phyloP scores from a whole-genome alignment of 2,329 filamentous ascomycete genomes.

The Alternaria infectoria region DNA sequence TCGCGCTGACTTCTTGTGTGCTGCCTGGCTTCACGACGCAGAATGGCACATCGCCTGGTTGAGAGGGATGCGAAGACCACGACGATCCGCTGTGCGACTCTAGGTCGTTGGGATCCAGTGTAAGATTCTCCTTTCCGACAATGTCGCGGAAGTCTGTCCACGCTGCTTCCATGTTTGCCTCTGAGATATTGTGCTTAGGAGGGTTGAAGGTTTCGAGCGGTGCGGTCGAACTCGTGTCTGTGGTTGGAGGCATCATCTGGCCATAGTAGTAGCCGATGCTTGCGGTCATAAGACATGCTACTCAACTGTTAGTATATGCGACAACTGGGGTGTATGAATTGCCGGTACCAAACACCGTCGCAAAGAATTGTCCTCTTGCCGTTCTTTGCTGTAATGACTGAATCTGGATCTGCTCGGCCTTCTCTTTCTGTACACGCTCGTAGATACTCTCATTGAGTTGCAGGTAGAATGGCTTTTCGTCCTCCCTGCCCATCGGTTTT shows the following conservation, averaged over 20 bases:
- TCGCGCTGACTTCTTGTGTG: conserved; percentile 82
- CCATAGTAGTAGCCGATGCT: conserved; percentile 63
- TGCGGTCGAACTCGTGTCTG: conserved; percentile 62
- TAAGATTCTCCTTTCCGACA: conserved; percentile 68
- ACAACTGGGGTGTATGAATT: background rate
- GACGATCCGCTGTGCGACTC: conserved; percentile 66
- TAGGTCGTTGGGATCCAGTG: conserved; percentile 61
- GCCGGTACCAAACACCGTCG: conserved; percentile 30
- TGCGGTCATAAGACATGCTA: conserved; percentile 60
- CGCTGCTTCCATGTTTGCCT: conserved; percentile 66
- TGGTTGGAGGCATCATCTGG: conserved; percentile 54
- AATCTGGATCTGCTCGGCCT: conserved; percentile 59
- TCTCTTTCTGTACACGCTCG: conserved; percentile 64
- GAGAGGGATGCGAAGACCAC: conserved; percentile 63
- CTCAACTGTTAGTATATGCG: conserved; percentile 7
- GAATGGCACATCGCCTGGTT: conserved; percentile 54
- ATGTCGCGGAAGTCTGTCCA: conserved; percentile 69
- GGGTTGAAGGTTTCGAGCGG: conserved; percentile 56
- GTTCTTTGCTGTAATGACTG: conserved; percentile 32
- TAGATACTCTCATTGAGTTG: conserved; percentile 68
- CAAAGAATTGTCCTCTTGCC: conserved; percentile 47
- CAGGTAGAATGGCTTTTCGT: conserved; percentile 61
- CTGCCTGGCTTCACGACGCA: conserved; percentile 76
- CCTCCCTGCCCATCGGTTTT: conserved; percentile 26
- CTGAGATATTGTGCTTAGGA: conserved; percentile 62